Base-by-base conservation (phyloP, 768 basidiomycete genomes). In the Gautieria morchelliformis region DNA sequence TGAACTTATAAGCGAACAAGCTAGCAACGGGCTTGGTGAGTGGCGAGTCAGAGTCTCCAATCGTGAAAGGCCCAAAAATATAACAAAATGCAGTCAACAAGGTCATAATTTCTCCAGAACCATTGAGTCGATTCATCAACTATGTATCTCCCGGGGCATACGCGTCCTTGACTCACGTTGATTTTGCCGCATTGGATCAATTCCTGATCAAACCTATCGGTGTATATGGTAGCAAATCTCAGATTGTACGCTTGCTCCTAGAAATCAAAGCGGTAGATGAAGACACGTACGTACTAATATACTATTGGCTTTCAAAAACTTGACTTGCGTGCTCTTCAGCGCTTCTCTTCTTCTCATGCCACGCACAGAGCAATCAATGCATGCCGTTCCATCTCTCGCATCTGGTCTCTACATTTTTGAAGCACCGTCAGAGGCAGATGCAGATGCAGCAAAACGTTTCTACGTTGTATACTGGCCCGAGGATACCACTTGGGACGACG, bases 391-490 rank as follows among this genome's bases (percentile, higher is more conserved):
- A 1, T 59, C 56, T 19, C 67, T 83, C 5, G 72, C 77, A 9
- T 78, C 81, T 14, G 82, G 81, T 17, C 61, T 83, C 9, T 83
- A 83, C 56, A 60, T 77, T 33, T 68, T 73, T 32, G 68, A 67
- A n/a, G 20, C 61, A 5, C 56, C 58, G 19, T 35, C 27, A 27
- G n/a, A 48, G 27, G 45, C 46, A 1, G n/a, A 48, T 22, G 45
- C 49, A 12, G 58, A 37, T 0, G 27, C 46, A 1, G 64, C 70
- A 24, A 53, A 61, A 12, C 63, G 69, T 22, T 51, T 78, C 7
- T 80, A 78, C 51, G 72, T 81, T 14, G 61, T 84, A 6, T 83
- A 80, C 56, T 85, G 84, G 83, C 82, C 82, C 0, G 80, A 85
- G 58, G 71, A 78, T 32, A 72, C 68, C 0, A 83, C 82, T 0